Percentiles rank a stretch among this genome's conserved stretches.
Evolutionary conservation across 2,329 filamentous ascomycete species (phyloP).

Genomic region (Paramyrothecium sp.): DNA sequence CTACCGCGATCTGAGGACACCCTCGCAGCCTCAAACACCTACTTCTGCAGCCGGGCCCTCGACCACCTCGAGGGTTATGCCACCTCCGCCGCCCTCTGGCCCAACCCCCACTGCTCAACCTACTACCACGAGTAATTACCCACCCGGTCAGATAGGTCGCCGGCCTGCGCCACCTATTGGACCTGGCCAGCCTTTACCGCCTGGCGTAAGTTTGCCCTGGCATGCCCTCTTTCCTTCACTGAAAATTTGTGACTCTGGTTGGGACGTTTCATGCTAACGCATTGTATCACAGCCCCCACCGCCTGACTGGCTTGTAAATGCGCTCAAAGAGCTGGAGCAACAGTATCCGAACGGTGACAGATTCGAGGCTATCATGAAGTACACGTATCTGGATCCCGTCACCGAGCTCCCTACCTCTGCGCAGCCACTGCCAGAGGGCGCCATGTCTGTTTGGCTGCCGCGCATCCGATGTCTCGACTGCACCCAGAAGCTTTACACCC

Average conservation of each 20-base stretch:
- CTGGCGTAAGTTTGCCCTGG: conserved; percentile 54
- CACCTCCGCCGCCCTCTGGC: conserved; percentile 36
- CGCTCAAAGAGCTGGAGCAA: conserved; percentile 68
- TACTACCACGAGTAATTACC: conserved; percentile 30
- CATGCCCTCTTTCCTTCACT: not conserved
- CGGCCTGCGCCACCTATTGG: conserved; percentile 65
- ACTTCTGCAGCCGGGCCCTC: conserved; percentile 28
- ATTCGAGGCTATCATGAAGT: conserved; percentile 91
- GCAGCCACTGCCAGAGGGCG: conserved; percentile 55
- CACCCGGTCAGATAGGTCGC: conserved; percentile 60
- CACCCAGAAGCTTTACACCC: conserved; percentile 90
- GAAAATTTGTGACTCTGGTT: too few species aligned
- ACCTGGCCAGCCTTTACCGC: conserved; percentile 52
- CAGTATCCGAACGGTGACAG: conserved; percentile 72
- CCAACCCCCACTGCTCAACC: conserved; percentile 35
- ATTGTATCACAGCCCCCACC: conserved; percentile 64
- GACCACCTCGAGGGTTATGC: conserved; percentile 27
- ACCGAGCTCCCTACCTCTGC: conserved; percentile 65
- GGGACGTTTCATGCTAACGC: conserved; percentile 11
- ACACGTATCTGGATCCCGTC: conserved; percentile 73
- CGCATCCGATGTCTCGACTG: conserved; percentile 91
- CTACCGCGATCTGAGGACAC: conserved; percentile 35
- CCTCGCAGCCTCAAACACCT: conserved; percentile 32
- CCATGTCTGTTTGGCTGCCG: conserved; percentile 81
- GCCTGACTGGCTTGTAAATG: conserved; percentile 78